Evolutionary conservation across 352 stramenopile species (phyloP), one percentile per base, ranked within the genome.

Genomic region (Globisporangium sylvaticum): DNA sequence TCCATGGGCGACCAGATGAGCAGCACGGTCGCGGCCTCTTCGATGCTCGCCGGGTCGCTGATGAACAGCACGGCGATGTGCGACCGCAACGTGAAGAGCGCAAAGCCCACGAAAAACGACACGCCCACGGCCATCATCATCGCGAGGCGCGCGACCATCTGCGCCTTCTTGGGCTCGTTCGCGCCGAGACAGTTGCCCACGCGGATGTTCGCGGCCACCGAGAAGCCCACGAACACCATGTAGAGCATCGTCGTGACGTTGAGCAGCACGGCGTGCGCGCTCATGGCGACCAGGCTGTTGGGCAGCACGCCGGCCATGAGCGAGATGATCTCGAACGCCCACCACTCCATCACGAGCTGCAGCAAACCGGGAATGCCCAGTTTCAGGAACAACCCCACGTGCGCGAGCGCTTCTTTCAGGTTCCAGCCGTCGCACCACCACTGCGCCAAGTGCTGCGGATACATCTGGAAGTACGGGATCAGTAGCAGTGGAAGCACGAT

Each of bases 331-430:
- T 92, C 84, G 55, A 81, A 90, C 14, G 80, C 83, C 75, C 81
- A 89, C 79, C 79, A 90, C 55, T 90, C 84, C 60, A 88, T 82
- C 15, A 79, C 74, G 69, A 90, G 80, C 74, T 88, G 87, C 4
- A 88, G 52, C 64, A 84, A 72, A 6, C 75, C 76, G 1, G 82
- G 82, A 3, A 90, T 34, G 1, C 78, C 82, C 27, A 89, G 74
- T 31, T 61, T 63, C 6, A 89, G 66, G 61, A 92, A 86, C 20
- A 84, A 64, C 2, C 65, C 69, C 7, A 79, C 66, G 48, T 87
- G 77, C 6, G 66, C 64, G 9, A 73, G 22, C 0, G 76, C 73
- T 22, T 73, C 42, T 22, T 71, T 37, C 37, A 83, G n/a, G 52
- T 83, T 56, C 80, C 80, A 80, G 50, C 80, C 76, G 53, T 66